Percentiles rank a stretch among this genome's conserved stretches.
These are phyloP conservation scores for Emergomyces africanus DNA, from an alignment of 2,329 filamentous ascomycete genomes.

Conservation along the genomic window DNA sequence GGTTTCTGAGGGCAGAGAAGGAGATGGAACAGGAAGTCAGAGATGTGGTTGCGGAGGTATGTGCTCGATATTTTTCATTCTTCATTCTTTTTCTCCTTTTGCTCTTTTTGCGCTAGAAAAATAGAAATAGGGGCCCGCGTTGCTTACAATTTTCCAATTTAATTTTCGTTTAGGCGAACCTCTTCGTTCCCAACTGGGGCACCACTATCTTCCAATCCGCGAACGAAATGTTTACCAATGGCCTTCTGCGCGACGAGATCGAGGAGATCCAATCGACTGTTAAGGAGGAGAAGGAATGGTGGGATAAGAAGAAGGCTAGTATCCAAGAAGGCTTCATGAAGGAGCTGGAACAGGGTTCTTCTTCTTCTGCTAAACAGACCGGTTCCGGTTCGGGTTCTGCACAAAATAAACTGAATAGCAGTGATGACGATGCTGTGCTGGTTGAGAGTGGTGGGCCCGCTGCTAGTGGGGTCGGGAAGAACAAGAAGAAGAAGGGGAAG, in stretches of 20 bases:
- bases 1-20: conserved; percentile 83
- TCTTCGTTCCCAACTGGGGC: conserved; percentile 78
- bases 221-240: conserved; percentile 87
- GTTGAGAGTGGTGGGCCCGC: conserved; percentile 51
- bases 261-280: conserved; percentile 61
- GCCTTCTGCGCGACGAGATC: conserved; percentile 58
- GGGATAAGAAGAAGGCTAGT: conserved; percentile 66
- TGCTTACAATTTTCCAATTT: neutral
- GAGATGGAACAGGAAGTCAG: conserved; percentile 94
- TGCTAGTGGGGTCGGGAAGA: conserved; percentile 17
- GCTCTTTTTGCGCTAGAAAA: neutral
- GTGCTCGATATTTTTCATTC: conserved; percentile 12
- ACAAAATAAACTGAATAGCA: conserved; percentile 21
- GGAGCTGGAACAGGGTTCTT: conserved; percentile 47
- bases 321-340: conserved; percentile 72
- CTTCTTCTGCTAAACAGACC: conserved; percentile 12
- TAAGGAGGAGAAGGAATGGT: conserved; percentile 73
- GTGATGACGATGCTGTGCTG: conserved; percentile 64
- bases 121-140: neutral
- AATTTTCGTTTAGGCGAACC: conserved; percentile 58
- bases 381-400: neutral
- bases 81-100: neutral
- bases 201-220: conserved; percentile 93
- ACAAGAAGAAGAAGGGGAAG: conserved; percentile 36
- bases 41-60: conserved; percentile 84